Percentiles rank a stretch among this genome's conserved stretches.
Evolutionary conservation across 2,329 filamentous ascomycete species (phyloP).

Genomic region (Diaporthe australafricana): DNA sequence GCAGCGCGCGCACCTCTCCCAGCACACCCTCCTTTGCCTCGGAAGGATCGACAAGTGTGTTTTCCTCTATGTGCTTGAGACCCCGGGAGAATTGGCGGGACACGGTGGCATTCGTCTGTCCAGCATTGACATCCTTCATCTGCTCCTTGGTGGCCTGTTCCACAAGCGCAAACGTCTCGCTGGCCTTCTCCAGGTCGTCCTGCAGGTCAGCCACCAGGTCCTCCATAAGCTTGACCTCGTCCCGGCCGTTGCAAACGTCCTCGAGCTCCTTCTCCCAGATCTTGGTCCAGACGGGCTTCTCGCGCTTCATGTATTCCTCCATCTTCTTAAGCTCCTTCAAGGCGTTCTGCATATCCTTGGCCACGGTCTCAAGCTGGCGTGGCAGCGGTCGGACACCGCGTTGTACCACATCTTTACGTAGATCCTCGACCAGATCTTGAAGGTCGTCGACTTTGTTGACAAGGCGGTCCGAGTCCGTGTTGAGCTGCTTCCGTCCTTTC

Average conservation of each 20-base stretch:
- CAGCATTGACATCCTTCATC: slow-evolving; percentile 76
- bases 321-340: slow-evolving; percentile 92
- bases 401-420: slow-evolving; percentile 95
- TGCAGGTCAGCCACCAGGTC: slow-evolving; percentile 92
- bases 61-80: slow-evolving; percentile 64
- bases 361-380: slow-evolving; percentile 87
- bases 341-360: slow-evolving; percentile 85
- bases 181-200: slow-evolving; percentile 94
- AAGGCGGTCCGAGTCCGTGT: slow-evolving; percentile 87
- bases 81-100: slow-evolving; percentile 65
- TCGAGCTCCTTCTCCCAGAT: slow-evolving; percentile 99
- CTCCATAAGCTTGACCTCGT: slow-evolving; percentile 95
- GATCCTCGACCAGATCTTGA: slow-evolving; percentile 96
- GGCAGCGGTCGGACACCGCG: slow-evolving; percentile 92
- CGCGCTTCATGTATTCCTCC: slow-evolving; percentile 89
- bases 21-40: slow-evolving; percentile 92
- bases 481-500: slow-evolving; percentile 86
- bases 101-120: slow-evolving; percentile 59
- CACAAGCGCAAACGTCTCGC: slow-evolving; percentile 92
- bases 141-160: slow-evolving; percentile 99
- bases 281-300: slow-evolving; percentile 98
- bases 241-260: slow-evolving; percentile 93
- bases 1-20: slow-evolving; percentile 91
- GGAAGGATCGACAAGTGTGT: slow-evolving; percentile 69
- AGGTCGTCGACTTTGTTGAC: slow-evolving; percentile 94